These are phyloP conservation scores for Candida xyloterini DNA, from an alignment of 805 yeast species.

Conservation along the genomic window DNA sequence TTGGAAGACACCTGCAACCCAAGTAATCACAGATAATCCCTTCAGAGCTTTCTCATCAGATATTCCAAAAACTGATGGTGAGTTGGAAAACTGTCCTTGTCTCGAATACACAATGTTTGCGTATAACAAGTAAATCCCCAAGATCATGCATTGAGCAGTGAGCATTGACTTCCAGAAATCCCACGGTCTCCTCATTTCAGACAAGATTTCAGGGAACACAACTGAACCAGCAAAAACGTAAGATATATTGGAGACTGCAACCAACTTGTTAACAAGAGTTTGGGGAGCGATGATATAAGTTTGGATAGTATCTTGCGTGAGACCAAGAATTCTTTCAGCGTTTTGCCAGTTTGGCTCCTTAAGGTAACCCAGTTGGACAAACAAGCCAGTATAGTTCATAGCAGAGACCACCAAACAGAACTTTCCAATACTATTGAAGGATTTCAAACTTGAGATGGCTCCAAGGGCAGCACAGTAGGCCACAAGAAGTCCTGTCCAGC, in stretches of 20 bases:
- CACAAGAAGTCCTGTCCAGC: conserved; percentile 40
- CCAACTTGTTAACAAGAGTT: conserved; percentile 31
- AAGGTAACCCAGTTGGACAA: conserved; percentile 19
- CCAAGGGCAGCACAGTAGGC: conserved; percentile 40
- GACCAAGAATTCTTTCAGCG: conserved; percentile 19
- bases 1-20: conserved; percentile 40
- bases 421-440: conserved; percentile 37
- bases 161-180: conserved; percentile 49
- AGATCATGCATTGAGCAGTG: conserved; percentile 40
- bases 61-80: conserved; percentile 46
- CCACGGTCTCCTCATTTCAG: conserved; percentile 47
- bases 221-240: conserved; percentile 52
- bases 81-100: conserved; percentile 44
- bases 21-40: conserved; percentile 39
- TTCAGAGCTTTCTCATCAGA: conserved; percentile 27
- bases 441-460: conserved; percentile 40
- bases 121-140: conserved; percentile 38
- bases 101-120: conserved; percentile 43
- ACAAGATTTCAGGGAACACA: conserved; percentile 45
- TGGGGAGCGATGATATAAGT: conserved; percentile 18
- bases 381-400: conserved; percentile 18
- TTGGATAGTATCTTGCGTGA: conserved; percentile 20
- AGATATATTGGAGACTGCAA: conserved; percentile 44
- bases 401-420: conserved; percentile 20
- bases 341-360: conserved; percentile 25